Evolutionary conservation across 345 rosid genomes (phyloP).

Genomic region (Hibiscus tridactylites): DNA sequence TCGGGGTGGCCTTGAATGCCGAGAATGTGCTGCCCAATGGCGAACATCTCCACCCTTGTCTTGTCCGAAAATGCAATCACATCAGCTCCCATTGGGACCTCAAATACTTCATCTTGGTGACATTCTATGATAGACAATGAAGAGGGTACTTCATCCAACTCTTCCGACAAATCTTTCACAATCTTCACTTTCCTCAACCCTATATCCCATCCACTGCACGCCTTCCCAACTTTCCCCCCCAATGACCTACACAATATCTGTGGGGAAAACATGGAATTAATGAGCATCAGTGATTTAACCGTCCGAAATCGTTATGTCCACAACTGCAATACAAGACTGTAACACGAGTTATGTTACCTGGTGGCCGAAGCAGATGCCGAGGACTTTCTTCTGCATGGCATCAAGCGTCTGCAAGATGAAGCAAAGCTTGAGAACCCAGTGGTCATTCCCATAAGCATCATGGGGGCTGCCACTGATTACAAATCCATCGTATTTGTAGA

Average conservation of each 20-base stretch:
- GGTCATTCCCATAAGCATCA: conserved; percentile 66
- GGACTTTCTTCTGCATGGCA: conserved; percentile 70
- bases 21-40: conserved; percentile 48
- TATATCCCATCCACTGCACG: conserved; percentile 67
- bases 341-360: conserved; percentile 32
- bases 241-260: conserved; percentile 82
- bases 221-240: conserved; percentile 75
- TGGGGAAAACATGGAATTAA: not conserved
- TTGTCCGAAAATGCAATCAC: conserved; percentile 70
- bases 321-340: no score
- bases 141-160: conserved; percentile 25
- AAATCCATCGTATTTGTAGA: conserved; percentile 62
- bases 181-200: conserved; percentile 55
- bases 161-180: conserved; percentile 39
- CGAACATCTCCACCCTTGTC: conserved; percentile 71
- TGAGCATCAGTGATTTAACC: not conserved
- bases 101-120: conserved; percentile 85
- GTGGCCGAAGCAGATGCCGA: conserved; percentile 94
- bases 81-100: conserved; percentile 56
- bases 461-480: conserved; percentile 78
- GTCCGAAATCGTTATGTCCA: no score
- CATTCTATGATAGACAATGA: conserved; percentile 57
- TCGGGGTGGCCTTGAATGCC: conserved; percentile 98
- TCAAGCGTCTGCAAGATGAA: conserved; percentile 51
- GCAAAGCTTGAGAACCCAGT: conserved; percentile 74